A percentile compares a stretch with the other conserved stretches of the same genome.
Evolutionary conservation across 441 rosid genomes (phyloP).

Genomic region (Pelargonium myrrhifolium): DNA sequence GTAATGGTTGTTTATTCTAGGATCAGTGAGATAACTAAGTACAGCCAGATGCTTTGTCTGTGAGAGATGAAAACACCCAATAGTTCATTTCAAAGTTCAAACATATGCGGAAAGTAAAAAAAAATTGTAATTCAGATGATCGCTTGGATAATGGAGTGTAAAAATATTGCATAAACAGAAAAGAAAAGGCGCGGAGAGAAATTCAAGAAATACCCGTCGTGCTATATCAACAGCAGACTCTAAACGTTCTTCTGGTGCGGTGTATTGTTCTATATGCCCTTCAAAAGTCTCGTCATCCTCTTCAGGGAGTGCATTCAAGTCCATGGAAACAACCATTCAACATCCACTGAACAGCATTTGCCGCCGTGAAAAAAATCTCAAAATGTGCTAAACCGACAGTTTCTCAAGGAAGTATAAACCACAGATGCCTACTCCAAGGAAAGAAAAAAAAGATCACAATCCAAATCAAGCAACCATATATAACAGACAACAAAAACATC

Average conservation of each 20-base stretch:
- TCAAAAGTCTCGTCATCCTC: conserved; percentile 88
- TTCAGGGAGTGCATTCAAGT: conserved; percentile 90
- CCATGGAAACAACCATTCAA: conserved; percentile 85
- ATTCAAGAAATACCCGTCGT: conserved; percentile 57
- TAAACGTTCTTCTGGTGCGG: conserved; percentile 40
- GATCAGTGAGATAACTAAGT: too few species aligned
- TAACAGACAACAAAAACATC: not conserved
- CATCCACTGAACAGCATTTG: conserved; percentile 34
- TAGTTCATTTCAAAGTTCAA: not conserved
- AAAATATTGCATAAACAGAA: not conserved
- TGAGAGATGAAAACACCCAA: not conserved
- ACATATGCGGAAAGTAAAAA: not conserved
- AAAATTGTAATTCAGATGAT: too few species aligned
- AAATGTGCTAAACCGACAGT: conserved; percentile 13
- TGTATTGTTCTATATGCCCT: conserved; percentile 42
- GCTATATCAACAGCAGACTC: conserved; percentile 74
- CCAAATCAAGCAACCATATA: not conserved
- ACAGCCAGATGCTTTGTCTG: too few species aligned
- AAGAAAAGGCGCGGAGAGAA: not conserved
- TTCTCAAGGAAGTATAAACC: not conserved
- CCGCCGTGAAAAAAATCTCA: conserved; percentile 8
- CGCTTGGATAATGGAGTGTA: too few species aligned
- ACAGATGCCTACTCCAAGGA: not conserved
- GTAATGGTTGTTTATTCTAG: too few species aligned
- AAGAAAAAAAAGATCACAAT: not conserved